Evolutionary conservation across 73 alveolate species (phyloP).

Genomic region (Paramecium sonneborni): DNA sequence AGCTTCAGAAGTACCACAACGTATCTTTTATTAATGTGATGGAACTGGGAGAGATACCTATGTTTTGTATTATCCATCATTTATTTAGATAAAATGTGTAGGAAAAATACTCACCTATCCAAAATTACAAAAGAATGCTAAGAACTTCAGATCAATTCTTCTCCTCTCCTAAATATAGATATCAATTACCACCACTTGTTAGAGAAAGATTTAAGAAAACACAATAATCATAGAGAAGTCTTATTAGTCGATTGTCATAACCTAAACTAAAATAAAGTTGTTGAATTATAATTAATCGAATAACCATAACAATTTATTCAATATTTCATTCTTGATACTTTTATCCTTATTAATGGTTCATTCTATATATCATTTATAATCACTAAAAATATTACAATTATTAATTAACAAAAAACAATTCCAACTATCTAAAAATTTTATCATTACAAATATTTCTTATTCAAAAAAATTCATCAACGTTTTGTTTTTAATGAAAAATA

Average conservation of each 20-base stretch:
- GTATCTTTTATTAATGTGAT: slow-evolving; percentile 29
- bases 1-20: background rate
- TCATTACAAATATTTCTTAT: slow-evolving; percentile 69
- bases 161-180: background rate
- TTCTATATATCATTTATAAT: background rate
- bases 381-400: background rate
- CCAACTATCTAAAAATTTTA: slow-evolving; percentile 51
- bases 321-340: background rate
- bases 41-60: slow-evolving; percentile 54
- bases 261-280: slow-evolving; percentile 25
- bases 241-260: background rate
- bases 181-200: slow-evolving; percentile 35
- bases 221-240: background rate
- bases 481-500: slow-evolving; percentile 75
- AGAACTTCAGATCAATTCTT: background rate
- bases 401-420: background rate
- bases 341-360: background rate
- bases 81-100: slow-evolving; percentile 33
- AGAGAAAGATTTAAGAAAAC: background rate
- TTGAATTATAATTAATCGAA: slow-evolving; percentile 7
- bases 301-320: background rate
- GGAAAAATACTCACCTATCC: background rate
- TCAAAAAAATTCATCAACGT: slow-evolving; percentile 75
- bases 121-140: slow-evolving; percentile 14
- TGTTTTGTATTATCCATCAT: background rate